Evolutionary conservation across 2,329 filamentous ascomycete genomes (phyloP).

Genomic region (Fusarium compactum): DNA sequence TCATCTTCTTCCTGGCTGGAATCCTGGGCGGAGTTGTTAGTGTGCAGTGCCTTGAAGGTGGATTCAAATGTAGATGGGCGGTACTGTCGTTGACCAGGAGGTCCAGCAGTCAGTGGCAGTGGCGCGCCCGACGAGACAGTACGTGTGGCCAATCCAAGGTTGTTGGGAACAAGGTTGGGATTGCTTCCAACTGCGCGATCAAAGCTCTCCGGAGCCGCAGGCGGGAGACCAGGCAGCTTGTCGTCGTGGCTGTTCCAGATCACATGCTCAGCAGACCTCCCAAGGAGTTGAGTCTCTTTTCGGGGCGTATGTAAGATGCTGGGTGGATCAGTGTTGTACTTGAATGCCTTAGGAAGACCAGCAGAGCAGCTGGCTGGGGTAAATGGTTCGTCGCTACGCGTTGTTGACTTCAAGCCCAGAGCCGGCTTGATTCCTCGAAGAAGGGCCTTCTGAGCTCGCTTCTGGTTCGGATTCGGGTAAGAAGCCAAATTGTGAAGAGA

Average conservation of each 20-base stretch:
- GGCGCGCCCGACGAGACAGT: slow-evolving; percentile 57
- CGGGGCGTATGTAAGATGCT: slow-evolving; percentile 12
- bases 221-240: slow-evolving; percentile 12
- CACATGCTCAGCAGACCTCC: slow-evolving; percentile 22
- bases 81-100: slow-evolving; percentile 65
- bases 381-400: slow-evolving; percentile 26
- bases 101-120: slow-evolving; percentile 66
- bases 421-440: slow-evolving; percentile 49
- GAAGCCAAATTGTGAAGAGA: slow-evolving; percentile 66
- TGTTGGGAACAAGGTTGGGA: slow-evolving; percentile 22
- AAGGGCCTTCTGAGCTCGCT: slow-evolving; percentile 62
- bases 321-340: slow-evolving; percentile 7
- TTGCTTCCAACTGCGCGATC: slow-evolving; percentile 31
- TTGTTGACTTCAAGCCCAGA: slow-evolving; percentile 23
- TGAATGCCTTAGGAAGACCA: slow-evolving; percentile 21
- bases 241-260: slow-evolving; percentile 15
- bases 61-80: slow-evolving; percentile 59
- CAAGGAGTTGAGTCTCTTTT: slow-evolving; percentile 24
- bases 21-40: slow-evolving; percentile 41
- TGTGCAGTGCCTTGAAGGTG: slow-evolving; percentile 52
- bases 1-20: slow-evolving; percentile 46
- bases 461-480: slow-evolving; percentile 67
- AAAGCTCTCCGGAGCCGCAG: slow-evolving; percentile 18
- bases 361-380: slow-evolving; percentile 15
- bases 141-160: slow-evolving; percentile 37